Evolutionary conservation across 2,329 filamentous ascomycete genomes (phyloP).

Genomic region (Aspergillus candidus): DNA sequence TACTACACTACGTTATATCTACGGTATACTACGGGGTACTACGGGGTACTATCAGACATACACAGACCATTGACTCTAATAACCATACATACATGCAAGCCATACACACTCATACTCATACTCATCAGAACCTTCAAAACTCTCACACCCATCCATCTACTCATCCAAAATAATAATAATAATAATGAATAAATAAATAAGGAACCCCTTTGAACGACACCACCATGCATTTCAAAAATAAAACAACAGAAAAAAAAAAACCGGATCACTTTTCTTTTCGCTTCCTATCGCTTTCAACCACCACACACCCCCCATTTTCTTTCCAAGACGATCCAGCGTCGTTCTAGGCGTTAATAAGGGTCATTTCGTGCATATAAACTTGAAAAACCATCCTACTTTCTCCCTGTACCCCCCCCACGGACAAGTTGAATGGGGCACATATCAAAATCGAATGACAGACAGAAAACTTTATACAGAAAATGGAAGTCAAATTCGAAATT

Average conservation of each 20-base stretch:
- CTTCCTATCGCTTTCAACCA: slow-evolving; percentile 17
- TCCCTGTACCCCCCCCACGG: slow-evolving; percentile 24
- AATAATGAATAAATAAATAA: slow-evolving; percentile 7
- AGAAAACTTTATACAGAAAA: slow-evolving; percentile 34
- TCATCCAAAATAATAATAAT: slow-evolving; percentile 6
- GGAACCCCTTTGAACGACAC: slow-evolving; percentile 2
- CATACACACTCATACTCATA: not conserved
- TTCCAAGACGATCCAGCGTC: slow-evolving; percentile 38
- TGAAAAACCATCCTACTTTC: slow-evolving; percentile 25
- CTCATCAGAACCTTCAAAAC: not conserved
- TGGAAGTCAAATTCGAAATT: slow-evolving; percentile 25
- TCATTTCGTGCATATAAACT: slow-evolving; percentile 24
- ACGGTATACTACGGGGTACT: too few species aligned
- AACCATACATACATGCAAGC: too few species aligned
- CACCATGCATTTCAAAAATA: slow-evolving; percentile 10
- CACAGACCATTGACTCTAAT: too few species aligned
- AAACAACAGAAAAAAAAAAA: slow-evolving; percentile 6
- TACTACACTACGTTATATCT: too few species aligned
- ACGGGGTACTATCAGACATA: too few species aligned
- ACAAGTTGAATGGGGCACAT: slow-evolving; percentile 9
- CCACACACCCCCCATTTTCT: slow-evolving; percentile 17
- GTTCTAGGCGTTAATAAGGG: slow-evolving; percentile 25
- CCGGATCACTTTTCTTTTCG: slow-evolving; percentile 13
- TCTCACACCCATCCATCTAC: not conserved
- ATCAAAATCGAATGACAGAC: slow-evolving; percentile 13